Percentiles rank a stretch among this genome's conserved stretches.
Evolutionary conservation across 495 filamentous ascomycete species (phyloP).

Genomic region (Penicillium simplicissimum): DNA sequence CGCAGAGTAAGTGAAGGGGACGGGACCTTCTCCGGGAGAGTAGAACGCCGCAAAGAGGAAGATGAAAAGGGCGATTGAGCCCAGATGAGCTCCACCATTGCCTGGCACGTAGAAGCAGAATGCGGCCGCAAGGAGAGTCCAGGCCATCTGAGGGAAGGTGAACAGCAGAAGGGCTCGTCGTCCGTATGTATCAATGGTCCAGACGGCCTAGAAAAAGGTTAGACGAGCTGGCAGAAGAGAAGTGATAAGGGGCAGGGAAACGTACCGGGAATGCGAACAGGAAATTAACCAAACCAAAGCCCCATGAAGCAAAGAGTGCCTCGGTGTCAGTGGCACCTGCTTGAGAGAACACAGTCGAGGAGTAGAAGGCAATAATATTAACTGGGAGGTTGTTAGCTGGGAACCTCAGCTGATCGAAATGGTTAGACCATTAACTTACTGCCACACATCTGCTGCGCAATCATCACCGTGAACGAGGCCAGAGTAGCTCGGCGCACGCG

Average conservation of each 20-base stretch:
- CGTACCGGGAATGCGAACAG: constrained; percentile 68
- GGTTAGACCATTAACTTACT: constrained; percentile 37
- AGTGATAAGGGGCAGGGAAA: too few species aligned
- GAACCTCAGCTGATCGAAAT: background rate
- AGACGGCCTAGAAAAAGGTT: constrained; percentile 52
- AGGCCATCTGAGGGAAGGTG: constrained; percentile 85
- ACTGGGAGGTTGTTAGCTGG: constrained; percentile 16
- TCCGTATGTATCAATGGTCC: constrained; percentile 84
- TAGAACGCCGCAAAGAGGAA: constrained; percentile 70
- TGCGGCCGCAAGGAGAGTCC: constrained; percentile 73
- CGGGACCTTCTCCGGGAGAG: constrained; percentile 69
- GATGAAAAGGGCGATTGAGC: constrained; percentile 62
- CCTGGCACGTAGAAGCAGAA: constrained; percentile 68
- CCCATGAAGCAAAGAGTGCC: constrained; percentile 75
- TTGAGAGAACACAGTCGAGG: constrained; percentile 67
- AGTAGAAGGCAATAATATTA: constrained; percentile 81
- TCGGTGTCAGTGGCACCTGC: constrained; percentile 57
- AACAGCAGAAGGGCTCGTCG: constrained; percentile 75
- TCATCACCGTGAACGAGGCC: constrained; percentile 67
- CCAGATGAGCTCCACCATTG: constrained; percentile 53
- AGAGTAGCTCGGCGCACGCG: constrained; percentile 66
- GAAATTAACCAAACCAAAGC: constrained; percentile 83
- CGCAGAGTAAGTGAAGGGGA: constrained; percentile 73
- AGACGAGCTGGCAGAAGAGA: too few species aligned
- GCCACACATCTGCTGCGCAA: constrained; percentile 86